These are phyloP conservation scores for Hypericum androsaemum DNA, from an alignment of 345 rosid genomes.

Conservation along the genomic window DNA sequence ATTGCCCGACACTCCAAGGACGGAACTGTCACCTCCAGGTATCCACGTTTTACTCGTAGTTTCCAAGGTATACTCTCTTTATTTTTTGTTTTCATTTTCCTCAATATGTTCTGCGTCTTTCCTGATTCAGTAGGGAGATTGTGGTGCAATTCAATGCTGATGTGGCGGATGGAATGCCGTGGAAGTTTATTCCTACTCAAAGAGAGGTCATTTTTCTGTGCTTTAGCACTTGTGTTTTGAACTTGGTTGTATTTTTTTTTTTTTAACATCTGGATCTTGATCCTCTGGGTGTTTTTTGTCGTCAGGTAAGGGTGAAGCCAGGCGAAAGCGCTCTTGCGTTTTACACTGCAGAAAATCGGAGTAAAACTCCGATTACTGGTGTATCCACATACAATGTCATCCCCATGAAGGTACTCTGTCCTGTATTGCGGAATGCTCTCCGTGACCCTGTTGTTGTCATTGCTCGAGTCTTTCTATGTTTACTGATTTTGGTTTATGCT, in stretches of 20 bases:
- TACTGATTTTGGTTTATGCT: too few relatives aligned
- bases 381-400: conserved; percentile 85
- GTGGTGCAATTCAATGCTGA: conserved; percentile 93
- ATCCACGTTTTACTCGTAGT: too few relatives aligned
- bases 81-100: conserved; percentile 8
- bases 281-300: conserved; percentile 16
- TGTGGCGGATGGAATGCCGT: conserved; percentile 96
- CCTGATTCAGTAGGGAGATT: conserved; percentile 48
- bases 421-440: too few relatives aligned
- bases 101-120: neutral
- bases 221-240: too few relatives aligned
- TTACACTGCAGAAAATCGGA: conserved; percentile 86
- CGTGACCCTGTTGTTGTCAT: too few relatives aligned
- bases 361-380: conserved; percentile 65
- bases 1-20: conserved; percentile 72
- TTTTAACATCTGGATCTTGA: too few relatives aligned
- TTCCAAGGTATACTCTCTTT: too few relatives aligned
- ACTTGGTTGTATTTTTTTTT: neutral
- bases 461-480: too few relatives aligned
- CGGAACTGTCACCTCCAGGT: conserved; percentile 75
- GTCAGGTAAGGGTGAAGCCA: conserved; percentile 79
- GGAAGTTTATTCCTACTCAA: conserved; percentile 94
- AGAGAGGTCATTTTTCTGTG: conserved; percentile 61
- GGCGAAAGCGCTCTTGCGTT: conserved; percentile 97
- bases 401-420: conserved; percentile 89